A percentile compares a stretch with the other conserved stretches of the same genome.
Evolutionary conservation across 1,284 basidiomycete genomes (phyloP).

Genomic region (Irpex rosettiformis): DNA sequence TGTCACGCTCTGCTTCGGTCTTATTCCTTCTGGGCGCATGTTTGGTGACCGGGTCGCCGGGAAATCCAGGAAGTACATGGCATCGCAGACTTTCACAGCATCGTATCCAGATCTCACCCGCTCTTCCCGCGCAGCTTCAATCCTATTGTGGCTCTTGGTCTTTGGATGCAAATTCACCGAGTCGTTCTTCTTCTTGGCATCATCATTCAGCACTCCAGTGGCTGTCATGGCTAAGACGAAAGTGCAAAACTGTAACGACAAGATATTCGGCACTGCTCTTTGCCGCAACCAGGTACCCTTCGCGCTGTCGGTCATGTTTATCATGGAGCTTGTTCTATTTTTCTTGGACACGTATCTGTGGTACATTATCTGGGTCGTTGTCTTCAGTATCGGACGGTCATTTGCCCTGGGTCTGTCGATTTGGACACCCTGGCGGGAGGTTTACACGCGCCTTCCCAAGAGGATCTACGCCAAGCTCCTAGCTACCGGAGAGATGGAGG

Average conservation of each 20-base stretch:
- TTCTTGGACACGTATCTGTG: constrained; percentile 98
- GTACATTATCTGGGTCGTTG: constrained; percentile 96
- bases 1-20: constrained; percentile 75
- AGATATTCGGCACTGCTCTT: constrained; percentile 71
- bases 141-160: constrained; percentile 85
- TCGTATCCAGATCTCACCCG: constrained; percentile 80
- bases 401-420: constrained; percentile 91
- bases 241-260: constrained; percentile 84
- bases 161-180: constrained; percentile 92
- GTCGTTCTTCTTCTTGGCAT: constrained; percentile 94
- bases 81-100: constrained; percentile 95
- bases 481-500: constrained; percentile 92
- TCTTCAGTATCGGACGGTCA: constrained; percentile 87
- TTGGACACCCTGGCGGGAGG: constrained; percentile 97
- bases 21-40: constrained; percentile 90
- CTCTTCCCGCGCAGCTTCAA: constrained; percentile 72
- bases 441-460: constrained; percentile 93
- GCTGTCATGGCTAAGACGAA: constrained; percentile 90
- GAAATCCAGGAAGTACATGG: constrained; percentile 92
- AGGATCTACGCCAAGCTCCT: constrained; percentile 94
- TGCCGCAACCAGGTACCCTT: constrained; percentile 90
- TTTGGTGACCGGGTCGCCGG: constrained; percentile 95
- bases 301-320: constrained; percentile 91
- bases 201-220: constrained; percentile 89
- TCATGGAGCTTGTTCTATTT: constrained; percentile 94